phyloP scores from a whole-genome alignment of 805 yeast genomes.

The Pichia pseudocactophila region DNA sequence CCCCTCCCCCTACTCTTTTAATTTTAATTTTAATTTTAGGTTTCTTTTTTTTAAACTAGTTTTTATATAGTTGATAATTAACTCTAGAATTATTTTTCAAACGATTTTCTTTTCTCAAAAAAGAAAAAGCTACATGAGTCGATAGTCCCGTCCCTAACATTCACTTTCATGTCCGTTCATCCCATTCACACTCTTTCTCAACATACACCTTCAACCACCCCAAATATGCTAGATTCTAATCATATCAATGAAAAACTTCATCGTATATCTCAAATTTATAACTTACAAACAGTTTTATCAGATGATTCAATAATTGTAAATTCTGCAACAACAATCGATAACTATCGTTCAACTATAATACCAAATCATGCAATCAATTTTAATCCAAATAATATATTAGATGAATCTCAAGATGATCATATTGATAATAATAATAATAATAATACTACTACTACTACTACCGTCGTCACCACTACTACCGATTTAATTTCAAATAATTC shows the following conservation, averaged over 20 bases:
- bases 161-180: too few relatives aligned
- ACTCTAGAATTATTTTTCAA: too few relatives aligned
- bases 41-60: neutral
- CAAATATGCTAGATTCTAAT: too few relatives aligned
- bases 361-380: constrained; percentile 15
- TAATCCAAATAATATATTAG: constrained; percentile 1
- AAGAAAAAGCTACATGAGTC: too few relatives aligned
- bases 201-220: too few relatives aligned
- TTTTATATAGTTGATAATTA: too few relatives aligned
- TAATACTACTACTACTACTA: neutral
- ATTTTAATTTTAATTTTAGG: neutral
- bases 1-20: neutral
- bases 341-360: constrained; percentile 19
- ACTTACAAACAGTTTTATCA: constrained; percentile 15
- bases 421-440: neutral
- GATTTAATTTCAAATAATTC: constrained; percentile 1
- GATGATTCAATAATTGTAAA: constrained; percentile 13
- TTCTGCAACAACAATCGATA: constrained; percentile 15
- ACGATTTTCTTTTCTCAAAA: neutral
- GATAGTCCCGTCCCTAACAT: too few relatives aligned
- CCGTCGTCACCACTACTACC: neutral
- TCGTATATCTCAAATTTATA: constrained; percentile 16
- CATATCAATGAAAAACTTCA: constrained; percentile 14
- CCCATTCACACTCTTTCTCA: too few relatives aligned
- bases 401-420: neutral